Evolutionary conservation across 768 basidiomycete species (phyloP), one percentile per base, ranked within the genome.

Genomic region (Chlorophyllum brunneum): DNA sequence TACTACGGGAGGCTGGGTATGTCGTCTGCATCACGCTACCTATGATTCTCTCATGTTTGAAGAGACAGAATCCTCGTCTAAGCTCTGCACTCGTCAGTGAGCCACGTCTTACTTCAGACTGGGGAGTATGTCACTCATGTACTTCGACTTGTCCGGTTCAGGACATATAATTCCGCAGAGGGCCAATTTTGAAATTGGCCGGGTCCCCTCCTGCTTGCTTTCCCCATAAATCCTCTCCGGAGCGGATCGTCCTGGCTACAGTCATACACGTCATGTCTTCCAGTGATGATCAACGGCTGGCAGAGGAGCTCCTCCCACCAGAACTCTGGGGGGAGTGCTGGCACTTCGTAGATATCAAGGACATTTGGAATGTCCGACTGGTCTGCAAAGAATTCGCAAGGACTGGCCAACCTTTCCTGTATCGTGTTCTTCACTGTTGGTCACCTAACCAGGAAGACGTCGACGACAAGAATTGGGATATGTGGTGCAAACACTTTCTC

Each of bases 261-360:
- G n/a, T n/a, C 34, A 16, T 36, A 36, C 16, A 16, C 34, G 34
- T 36, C 15, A 52, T 52, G 51, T 8, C 18, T 8, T 11, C 20
- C n/a, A 22, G 15, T 27, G 15, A 23, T 20, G n/a, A 16, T 8
- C 33, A 11, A 9, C 51, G 34, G 16, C 34, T 26, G 18, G 51
- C 51, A 7, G 51, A 52, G 26, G 42, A 45, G 13, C 24, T 52
- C 37, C 42, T 52, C 8, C 51, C 51, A 13, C 11, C 41, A 18
- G 51, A 52, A n/a, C 51, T 52, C 20, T 52, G 51, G 51, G 23
- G 34, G 42, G 51, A 52, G 20, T 52, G 51, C 36, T 52, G 51
- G 51, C 51, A 11, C 26, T 38, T 43, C 34, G 51, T 44, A 2
- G 41, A 52, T 26, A 41, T 38, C 33, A 52, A 52, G 42, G 51